phyloP scores from a whole-genome alignment of 768 basidiomycete species.

The Cystoderma amianthinum region DNA sequence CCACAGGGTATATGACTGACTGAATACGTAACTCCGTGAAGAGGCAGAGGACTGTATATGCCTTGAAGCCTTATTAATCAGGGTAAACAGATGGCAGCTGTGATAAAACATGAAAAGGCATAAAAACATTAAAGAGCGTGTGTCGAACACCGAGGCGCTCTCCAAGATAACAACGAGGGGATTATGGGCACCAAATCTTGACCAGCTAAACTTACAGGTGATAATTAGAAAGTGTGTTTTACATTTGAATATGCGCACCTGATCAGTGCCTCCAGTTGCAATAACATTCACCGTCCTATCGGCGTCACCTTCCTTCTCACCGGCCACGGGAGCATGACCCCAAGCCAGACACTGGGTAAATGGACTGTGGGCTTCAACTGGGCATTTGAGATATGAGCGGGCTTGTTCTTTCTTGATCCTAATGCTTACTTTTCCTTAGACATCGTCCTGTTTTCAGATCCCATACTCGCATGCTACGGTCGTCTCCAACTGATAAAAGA shows the following conservation, averaged over 20 bases:
- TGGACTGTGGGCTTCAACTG: not conserved
- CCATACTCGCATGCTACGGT: conserved; percentile 89
- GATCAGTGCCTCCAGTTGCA: not conserved
- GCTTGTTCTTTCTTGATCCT: not conserved
- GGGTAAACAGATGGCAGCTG: too few species aligned
- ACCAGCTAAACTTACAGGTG: not conserved
- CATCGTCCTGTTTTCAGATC: conserved; percentile 82
- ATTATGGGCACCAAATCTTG: not conserved
- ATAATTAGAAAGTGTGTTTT: not conserved
- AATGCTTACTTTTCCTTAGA: conserved; percentile 44
- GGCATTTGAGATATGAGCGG: not conserved
- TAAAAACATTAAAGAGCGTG: too few species aligned
- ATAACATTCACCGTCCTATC: not conserved
- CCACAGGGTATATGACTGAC: too few species aligned
- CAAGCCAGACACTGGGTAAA: not conserved
- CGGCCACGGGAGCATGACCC: not conserved
- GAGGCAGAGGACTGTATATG: too few species aligned
- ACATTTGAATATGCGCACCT: not conserved
- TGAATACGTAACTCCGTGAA: too few species aligned
- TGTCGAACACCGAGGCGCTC: too few species aligned
- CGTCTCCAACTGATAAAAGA: conserved; percentile 86
- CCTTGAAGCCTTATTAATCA: too few species aligned
- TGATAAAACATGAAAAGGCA: too few species aligned
- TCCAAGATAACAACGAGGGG: too few species aligned
- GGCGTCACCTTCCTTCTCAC: not conserved